phyloP scores from a whole-genome alignment of 352 stramenopile species.

The Plasmopara halstedii region DNA sequence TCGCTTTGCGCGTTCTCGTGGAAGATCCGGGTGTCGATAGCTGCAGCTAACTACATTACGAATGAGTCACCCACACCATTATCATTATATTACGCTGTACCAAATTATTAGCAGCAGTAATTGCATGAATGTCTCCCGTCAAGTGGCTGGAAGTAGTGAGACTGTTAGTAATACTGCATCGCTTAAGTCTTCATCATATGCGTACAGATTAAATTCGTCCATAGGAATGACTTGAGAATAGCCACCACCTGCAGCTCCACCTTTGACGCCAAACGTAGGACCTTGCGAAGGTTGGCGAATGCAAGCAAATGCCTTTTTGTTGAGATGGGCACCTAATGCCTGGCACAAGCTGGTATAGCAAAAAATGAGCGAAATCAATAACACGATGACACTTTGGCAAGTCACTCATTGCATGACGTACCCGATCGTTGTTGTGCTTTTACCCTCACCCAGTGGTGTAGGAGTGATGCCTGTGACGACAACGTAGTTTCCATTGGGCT shows the following conservation, averaged over 20 bases:
- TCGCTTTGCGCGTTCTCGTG: slow-evolving; percentile 88
- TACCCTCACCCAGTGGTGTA: slow-evolving; percentile 96
- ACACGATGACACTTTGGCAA: neutral
- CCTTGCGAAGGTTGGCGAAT: slow-evolving; percentile 97
- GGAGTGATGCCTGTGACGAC: slow-evolving; percentile 97
- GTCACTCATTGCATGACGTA: slow-evolving; percentile 11
- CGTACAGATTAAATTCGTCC: slow-evolving; percentile 98
- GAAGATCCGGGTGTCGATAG: slow-evolving; percentile 98
- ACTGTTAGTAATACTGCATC: slow-evolving; percentile 3
- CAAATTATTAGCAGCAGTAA: slow-evolving; percentile 97
- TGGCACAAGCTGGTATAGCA: slow-evolving; percentile 84
- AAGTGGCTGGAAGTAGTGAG: slow-evolving; percentile 72
- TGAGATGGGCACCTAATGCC: slow-evolving; percentile 87
- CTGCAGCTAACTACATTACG: slow-evolving; percentile 83
- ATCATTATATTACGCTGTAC: slow-evolving; percentile 9
- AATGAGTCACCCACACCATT: neutral
- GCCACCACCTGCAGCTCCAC: slow-evolving; percentile 69
- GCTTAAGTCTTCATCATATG: neutral
- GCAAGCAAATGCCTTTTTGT: slow-evolving; percentile 94
- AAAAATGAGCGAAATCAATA: neutral
- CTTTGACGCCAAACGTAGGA: slow-evolving; percentile 98
- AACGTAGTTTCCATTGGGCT: slow-evolving; percentile 94
- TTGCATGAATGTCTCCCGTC: slow-evolving; percentile 98
- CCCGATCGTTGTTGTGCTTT: slow-evolving; percentile 98
- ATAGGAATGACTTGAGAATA: slow-evolving; percentile 93